Evolutionary conservation across 495 filamentous ascomycete genomes (phyloP).

Genomic region (Aspergillus funiculosus): DNA sequence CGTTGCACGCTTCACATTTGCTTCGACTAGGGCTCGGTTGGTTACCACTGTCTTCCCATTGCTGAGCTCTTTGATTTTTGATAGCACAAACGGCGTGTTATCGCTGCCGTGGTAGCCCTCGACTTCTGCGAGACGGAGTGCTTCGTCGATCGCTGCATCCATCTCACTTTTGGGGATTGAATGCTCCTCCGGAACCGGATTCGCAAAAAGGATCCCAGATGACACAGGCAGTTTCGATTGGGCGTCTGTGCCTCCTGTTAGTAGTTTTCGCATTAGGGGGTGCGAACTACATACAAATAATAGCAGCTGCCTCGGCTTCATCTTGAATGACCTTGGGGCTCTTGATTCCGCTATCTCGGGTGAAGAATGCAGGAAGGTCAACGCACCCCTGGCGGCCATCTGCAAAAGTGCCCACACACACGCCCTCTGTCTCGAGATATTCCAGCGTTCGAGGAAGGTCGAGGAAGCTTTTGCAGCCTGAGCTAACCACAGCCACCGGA

Average conservation of each 20-base stretch:
- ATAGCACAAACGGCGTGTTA: conserved; percentile 85
- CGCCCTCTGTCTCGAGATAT: conserved; percentile 91
- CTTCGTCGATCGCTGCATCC: conserved; percentile 63
- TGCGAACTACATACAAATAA: conserved; percentile 59
- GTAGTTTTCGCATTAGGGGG: not conserved
- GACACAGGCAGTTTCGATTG: conserved; percentile 58
- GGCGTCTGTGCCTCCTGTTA: conserved; percentile 44
- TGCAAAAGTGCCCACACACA: conserved; percentile 79
- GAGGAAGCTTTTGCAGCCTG: conserved; percentile 92
- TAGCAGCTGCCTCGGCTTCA: conserved; percentile 76
- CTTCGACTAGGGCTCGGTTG: conserved; percentile 71
- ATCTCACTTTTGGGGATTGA: conserved; percentile 70
- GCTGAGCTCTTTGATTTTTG: conserved; percentile 75
- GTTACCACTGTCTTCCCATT: conserved; percentile 63
- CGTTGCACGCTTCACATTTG: conserved; percentile 75
- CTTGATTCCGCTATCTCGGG: conserved; percentile 70
- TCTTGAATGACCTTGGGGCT: conserved; percentile 69
- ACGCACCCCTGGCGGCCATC: conserved; percentile 62
- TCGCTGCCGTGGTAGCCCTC: conserved; percentile 65
- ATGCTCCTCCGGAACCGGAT: conserved; percentile 69
- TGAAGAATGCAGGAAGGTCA: conserved; percentile 88
- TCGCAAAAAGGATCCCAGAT: conserved; percentile 78
- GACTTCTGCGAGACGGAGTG: conserved; percentile 63
- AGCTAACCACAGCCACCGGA: conserved; percentile 78
- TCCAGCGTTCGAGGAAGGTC: conserved; percentile 89